Conservation (phyloP, 1,139 yeast genomes). For the Nakaseomyces glabratus region DNA sequence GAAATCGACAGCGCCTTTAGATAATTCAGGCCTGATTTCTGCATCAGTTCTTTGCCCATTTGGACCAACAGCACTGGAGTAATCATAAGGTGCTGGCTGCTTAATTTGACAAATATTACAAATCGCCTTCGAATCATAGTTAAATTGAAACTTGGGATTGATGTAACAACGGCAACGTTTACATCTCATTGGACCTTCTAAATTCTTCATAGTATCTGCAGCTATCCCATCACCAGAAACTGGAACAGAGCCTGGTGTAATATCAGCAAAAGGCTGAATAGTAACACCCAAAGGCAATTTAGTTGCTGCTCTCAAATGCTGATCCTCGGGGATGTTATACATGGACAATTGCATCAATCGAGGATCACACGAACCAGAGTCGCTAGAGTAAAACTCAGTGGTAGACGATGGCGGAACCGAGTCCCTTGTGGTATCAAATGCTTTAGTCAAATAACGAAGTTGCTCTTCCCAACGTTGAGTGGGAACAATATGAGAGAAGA, state of each 20-base stretch:
- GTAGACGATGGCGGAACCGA: conserved; percentile 79
- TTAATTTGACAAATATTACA: conserved; percentile 87
- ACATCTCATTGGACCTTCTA: conserved; percentile 72
- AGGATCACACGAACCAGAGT: conserved; percentile 81
- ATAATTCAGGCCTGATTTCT: conserved; percentile 62
- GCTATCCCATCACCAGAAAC: conserved; percentile 5
- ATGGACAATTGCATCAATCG: conserved; percentile 68
- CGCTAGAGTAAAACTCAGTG: conserved; percentile 57
- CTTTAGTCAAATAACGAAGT: conserved; percentile 37
- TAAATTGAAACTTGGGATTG: conserved; percentile 72
- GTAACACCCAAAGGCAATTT: conserved; percentile 76
- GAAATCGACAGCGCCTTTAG: conserved; percentile 78
- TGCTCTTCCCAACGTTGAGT: conserved; percentile 50
- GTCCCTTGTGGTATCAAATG: conserved; percentile 63
- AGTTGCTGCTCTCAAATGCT: conserved; percentile 58
- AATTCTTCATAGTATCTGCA: neutral
- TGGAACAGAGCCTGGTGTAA: conserved; percentile 33
- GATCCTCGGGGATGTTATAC: conserved; percentile 77
- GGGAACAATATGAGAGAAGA: conserved; percentile 41
- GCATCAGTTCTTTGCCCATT: conserved; percentile 55
- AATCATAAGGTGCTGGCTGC: conserved; percentile 60
- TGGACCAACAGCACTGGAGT: conserved; percentile 53
- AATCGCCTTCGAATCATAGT: conserved; percentile 53
- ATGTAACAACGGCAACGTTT: conserved; percentile 83
- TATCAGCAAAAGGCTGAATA: conserved; percentile 75